phyloP scores from a whole-genome alignment of 495 filamentous ascomycete species.

The Podospora anserina region DNA sequence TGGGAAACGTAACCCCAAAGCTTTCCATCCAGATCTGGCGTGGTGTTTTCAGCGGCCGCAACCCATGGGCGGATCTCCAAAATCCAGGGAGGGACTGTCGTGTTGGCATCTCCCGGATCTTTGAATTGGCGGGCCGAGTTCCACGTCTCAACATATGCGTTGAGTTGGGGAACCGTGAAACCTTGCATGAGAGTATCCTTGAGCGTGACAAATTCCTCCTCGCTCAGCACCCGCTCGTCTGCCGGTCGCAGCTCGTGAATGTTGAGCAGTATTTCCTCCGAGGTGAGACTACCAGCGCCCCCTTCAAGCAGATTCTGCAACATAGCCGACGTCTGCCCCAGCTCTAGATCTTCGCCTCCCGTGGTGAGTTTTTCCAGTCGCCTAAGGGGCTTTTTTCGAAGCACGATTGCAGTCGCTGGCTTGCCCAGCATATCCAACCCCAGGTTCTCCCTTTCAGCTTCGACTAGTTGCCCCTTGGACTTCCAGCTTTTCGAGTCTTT shows the following conservation, averaged over 20 bases:
- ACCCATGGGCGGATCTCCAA: slow-evolving; percentile 31
- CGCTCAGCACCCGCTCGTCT: slow-evolving; percentile 26
- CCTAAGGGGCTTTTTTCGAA: neutral
- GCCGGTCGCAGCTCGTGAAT: slow-evolving; percentile 44
- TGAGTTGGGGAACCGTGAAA: slow-evolving; percentile 44
- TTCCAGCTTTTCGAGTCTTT: neutral
- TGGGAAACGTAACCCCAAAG: slow-evolving; percentile 29
- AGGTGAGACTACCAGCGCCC: slow-evolving; percentile 22
- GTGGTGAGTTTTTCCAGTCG: neutral
- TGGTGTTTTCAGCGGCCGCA: slow-evolving; percentile 20
- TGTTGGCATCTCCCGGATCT: slow-evolving; percentile 4
- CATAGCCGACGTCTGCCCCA: slow-evolving; percentile 14
- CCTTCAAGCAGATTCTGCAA: slow-evolving; percentile 33
- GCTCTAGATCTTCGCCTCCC: neutral
- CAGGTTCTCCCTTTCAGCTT: neutral
- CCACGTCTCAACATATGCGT: slow-evolving; percentile 33
- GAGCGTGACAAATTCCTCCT: slow-evolving; percentile 41
- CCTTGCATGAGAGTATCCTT: slow-evolving; percentile 35
- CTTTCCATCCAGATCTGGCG: slow-evolving; percentile 12
- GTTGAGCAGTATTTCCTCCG: slow-evolving; percentile 37
- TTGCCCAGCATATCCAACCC: neutral
- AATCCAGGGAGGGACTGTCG: slow-evolving; percentile 29
- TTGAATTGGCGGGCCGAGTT: slow-evolving; percentile 6
- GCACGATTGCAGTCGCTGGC: neutral
- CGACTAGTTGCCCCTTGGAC: neutral